phyloP scores from a whole-genome alignment of 2,329 filamentous ascomycete species.

The Claviceps digitariae region DNA sequence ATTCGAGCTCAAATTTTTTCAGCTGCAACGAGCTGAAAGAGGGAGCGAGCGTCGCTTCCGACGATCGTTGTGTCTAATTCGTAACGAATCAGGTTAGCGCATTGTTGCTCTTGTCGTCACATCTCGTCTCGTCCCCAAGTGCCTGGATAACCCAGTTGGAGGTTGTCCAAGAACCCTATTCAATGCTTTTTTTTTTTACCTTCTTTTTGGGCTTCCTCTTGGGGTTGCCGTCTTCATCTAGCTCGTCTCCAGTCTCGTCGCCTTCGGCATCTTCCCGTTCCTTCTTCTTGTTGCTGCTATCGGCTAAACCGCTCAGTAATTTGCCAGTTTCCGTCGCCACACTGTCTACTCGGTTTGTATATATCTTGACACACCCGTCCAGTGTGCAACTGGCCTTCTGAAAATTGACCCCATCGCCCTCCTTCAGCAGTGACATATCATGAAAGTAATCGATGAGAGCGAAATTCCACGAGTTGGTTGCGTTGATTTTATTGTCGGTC shows the following conservation, averaged over 20 bases:
- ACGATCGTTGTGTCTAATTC: conserved; percentile 52
- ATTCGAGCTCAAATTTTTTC: conserved; percentile 96
- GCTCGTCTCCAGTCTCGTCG: conserved; percentile 51
- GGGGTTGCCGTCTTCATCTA: conserved; percentile 46
- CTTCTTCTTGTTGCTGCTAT: conserved; percentile 64
- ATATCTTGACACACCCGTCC: conserved; percentile 98
- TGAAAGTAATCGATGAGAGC: conserved; percentile 99
- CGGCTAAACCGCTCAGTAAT: conserved; percentile 81
- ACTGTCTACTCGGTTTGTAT: conserved; percentile 95
- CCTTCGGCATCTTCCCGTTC: conserved; percentile 53
- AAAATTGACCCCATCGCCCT: conserved; percentile 95
- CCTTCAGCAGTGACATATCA: conserved; percentile 93
- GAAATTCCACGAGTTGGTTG: conserved; percentile 97
- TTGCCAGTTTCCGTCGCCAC: conserved; percentile 96
- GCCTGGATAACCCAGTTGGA: not conserved
- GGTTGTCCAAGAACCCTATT: not conserved
- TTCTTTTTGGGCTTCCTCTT: conserved; percentile 60
- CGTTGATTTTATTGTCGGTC: conserved; percentile 98
- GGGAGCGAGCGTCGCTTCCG: conserved; percentile 83
- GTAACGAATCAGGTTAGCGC: not conserved
- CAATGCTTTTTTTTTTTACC: conserved; percentile 28
- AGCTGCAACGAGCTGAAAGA: conserved; percentile 80
- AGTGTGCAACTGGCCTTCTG: conserved; percentile 96
- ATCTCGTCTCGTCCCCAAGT: not conserved
- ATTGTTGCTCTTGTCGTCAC: not conserved